Percentiles rank a stretch among this genome's conserved stretches.
These are phyloP conservation scores for Phallus indusiatus DNA, from an alignment of 768 basidiomycete species.

Conservation along the genomic window DNA sequence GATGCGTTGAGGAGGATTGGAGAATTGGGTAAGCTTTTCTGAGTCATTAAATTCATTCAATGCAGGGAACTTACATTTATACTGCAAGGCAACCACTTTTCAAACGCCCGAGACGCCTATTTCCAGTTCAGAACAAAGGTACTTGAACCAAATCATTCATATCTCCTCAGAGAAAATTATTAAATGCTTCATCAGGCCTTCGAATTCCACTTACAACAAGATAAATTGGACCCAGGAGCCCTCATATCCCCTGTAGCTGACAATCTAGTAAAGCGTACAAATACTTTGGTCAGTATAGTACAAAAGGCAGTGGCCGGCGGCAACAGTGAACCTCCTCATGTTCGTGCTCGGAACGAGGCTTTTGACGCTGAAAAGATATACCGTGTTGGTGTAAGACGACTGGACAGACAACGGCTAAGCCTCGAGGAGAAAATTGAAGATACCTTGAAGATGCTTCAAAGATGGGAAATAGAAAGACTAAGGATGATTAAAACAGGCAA, in stretches of 20 bases:
- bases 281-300: slow-evolving; percentile 60
- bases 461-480: slow-evolving; percentile 79
- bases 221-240: slow-evolving; percentile 18
- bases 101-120: slow-evolving; percentile 66
- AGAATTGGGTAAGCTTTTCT: slow-evolving; percentile 32
- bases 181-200: slow-evolving; percentile 39
- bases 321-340: slow-evolving; percentile 51
- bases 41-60: background rate
- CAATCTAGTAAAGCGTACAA: slow-evolving; percentile 58
- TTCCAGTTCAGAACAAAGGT: slow-evolving; percentile 83
- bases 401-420: slow-evolving; percentile 76
- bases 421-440: slow-evolving; percentile 85
- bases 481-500: slow-evolving; percentile 76
- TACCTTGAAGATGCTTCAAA: slow-evolving; percentile 67
- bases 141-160: slow-evolving; percentile 9
- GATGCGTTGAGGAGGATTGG: slow-evolving; percentile 63
- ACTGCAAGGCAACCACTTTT: slow-evolving; percentile 67
- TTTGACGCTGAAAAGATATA: slow-evolving; percentile 74
- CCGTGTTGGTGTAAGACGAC: slow-evolving; percentile 66
- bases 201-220: slow-evolving; percentile 32
- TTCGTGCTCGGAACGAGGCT: slow-evolving; percentile 68
- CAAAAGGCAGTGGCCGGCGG: slow-evolving; percentile 53
- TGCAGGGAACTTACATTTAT: background rate
- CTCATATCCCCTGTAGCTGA: slow-evolving; percentile 34
- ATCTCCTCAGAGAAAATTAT: background rate